Evolutionary conservation across 2,329 filamentous ascomycete genomes (phyloP).

Genomic region (Diaporthe caulivora): DNA sequence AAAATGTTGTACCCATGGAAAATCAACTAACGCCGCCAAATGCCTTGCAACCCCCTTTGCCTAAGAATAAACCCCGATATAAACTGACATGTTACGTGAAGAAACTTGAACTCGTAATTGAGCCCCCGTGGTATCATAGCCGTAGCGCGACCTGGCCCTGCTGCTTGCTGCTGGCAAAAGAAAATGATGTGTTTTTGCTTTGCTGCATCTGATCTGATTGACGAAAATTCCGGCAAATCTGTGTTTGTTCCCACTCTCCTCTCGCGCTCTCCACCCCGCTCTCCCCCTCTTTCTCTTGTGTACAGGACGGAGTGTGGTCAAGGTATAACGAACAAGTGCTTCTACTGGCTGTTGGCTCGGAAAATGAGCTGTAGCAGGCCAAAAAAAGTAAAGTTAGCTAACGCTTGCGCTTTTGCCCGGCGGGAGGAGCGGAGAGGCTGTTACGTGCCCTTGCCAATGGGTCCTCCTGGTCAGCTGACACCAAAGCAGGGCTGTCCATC

Average conservation of each 20-base stretch:
- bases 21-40: conserved; percentile 38
- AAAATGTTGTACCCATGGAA: conserved; percentile 26
- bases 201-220: conserved; percentile 29
- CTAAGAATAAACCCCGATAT: conserved; percentile 26
- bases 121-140: conserved; percentile 41
- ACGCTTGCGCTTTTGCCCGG: conserved; percentile 40
- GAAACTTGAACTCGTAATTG: conserved; percentile 34
- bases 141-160: conserved; percentile 38
- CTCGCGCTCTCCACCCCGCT: background rate
- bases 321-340: conserved; percentile 33
- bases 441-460: conserved; percentile 64
- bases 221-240: conserved; percentile 29
- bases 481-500: conserved; percentile 72
- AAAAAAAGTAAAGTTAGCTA: conserved; percentile 40
- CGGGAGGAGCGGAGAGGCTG: conserved; percentile 59
- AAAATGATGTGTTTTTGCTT: conserved; percentile 30
- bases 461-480: conserved; percentile 72
- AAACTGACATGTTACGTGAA: conserved; percentile 39
- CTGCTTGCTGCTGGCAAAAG: conserved; percentile 32
- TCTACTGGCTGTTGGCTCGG: conserved; percentile 40
- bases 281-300: background rate
- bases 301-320: conserved; percentile 31
- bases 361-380: conserved; percentile 41
- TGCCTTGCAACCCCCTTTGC: conserved; percentile 31
- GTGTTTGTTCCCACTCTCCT: background rate